Conservation (phyloP, 2,329 filamentous ascomycete genomes). For the Phialophora chinensis region DNA sequence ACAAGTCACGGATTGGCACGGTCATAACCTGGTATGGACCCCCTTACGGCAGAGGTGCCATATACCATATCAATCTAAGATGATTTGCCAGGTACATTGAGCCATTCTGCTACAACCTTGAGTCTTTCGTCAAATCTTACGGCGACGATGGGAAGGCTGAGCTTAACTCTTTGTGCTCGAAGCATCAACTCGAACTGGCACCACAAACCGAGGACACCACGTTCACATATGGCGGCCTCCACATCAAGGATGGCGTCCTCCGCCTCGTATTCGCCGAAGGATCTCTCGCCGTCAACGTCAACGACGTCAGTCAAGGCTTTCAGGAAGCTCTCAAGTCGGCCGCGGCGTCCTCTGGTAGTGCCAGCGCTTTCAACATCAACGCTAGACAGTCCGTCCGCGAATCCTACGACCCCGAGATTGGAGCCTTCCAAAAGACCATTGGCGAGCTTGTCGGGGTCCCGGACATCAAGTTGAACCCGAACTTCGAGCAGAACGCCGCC, state of each 20-base stretch:
- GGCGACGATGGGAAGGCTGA: slow-evolving; percentile 53
- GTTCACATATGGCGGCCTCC: slow-evolving; percentile 23
- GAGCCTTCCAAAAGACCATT: slow-evolving; percentile 49
- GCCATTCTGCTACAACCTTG: slow-evolving; percentile 40
- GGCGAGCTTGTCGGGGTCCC: slow-evolving; percentile 44
- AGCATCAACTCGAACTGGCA: slow-evolving; percentile 16
- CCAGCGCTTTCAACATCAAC: slow-evolving; percentile 49
- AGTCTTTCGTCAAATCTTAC: slow-evolving; percentile 47
- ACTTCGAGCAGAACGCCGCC: slow-evolving; percentile 56
- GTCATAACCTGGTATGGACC: slow-evolving; percentile 50
- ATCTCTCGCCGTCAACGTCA: slow-evolving; percentile 56
- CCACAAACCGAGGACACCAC: slow-evolving; percentile 19
- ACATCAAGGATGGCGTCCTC: slow-evolving; percentile 54
- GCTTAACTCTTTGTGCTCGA: slow-evolving; percentile 54
- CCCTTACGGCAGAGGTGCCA: background rate
- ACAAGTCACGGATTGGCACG: slow-evolving; percentile 45
- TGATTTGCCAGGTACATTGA: slow-evolving; percentile 21
- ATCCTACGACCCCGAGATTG: slow-evolving; percentile 55
- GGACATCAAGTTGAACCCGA: slow-evolving; percentile 47
- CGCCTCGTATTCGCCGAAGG: slow-evolving; percentile 55
- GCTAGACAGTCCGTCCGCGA: slow-evolving; percentile 53
- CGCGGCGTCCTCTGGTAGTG: slow-evolving; percentile 26
- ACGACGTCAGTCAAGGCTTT: slow-evolving; percentile 50
- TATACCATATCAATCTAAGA: background rate
- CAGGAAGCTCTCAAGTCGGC: slow-evolving; percentile 56